Evolutionary conservation across 345 rosid species (phyloP).

Genomic region (Brassica rapa): DNA sequence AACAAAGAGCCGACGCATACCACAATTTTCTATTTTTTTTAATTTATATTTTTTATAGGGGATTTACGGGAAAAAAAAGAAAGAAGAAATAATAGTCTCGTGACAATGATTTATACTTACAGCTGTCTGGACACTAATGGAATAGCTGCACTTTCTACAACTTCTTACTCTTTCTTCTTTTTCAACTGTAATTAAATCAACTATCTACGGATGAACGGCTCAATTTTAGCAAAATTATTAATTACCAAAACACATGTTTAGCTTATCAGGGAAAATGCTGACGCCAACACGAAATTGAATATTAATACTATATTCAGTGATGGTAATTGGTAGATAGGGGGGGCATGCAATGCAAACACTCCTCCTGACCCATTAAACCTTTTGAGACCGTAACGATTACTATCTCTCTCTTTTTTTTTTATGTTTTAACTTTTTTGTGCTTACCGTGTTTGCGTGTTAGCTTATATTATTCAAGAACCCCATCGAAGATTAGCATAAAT

Average conservation of each 20-base stretch:
- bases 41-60: neutral
- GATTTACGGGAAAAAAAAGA: neutral
- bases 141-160: conserved; percentile 26
- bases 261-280: neutral
- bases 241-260: neutral
- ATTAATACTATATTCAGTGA: neutral
- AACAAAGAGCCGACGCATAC: conserved; percentile 29
- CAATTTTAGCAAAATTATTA: neutral
- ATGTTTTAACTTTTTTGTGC: neutral
- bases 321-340: neutral
- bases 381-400: neutral
- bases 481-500: too few species aligned
- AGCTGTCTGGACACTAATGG: conserved; percentile 33
- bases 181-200: neutral
- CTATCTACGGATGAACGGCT: neutral
- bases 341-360: neutral
- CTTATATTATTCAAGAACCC: neutral
- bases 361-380: neutral
- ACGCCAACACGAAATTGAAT: neutral
- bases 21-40: conserved; percentile 20
- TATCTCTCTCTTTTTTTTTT: neutral
- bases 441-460: neutral
- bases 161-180: neutral
- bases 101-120: conserved; percentile 28
- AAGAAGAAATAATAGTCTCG: neutral